A percentile compares a stretch with the other conserved stretches of the same genome.
Conservation (phyloP, 1,284 basidiomycete species). For the Ustilago xerochloae region DNA sequence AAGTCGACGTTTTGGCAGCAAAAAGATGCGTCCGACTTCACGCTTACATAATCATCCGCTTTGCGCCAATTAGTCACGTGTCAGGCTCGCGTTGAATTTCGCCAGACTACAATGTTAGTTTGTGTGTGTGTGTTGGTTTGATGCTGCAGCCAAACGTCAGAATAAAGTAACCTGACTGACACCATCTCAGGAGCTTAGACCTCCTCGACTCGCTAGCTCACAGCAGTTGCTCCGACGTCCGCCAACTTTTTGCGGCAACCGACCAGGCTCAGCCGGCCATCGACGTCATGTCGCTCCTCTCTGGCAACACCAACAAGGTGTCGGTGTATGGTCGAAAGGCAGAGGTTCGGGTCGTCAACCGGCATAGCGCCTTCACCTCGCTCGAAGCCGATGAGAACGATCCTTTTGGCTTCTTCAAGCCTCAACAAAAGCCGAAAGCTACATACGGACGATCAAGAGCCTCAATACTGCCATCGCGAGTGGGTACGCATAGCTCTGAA, state of each 20-base stretch:
- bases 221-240: not conserved
- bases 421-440: slow-evolving; percentile 22
- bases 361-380: slow-evolving; percentile 23
- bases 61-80: slow-evolving; percentile 24
- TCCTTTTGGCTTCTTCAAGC: slow-evolving; percentile 39
- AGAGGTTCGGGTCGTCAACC: slow-evolving; percentile 29
- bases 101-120: not conserved
- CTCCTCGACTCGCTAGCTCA: too few relatives aligned
- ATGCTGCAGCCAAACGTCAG: not conserved
- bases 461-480: slow-evolving; percentile 7
- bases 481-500: not conserved
- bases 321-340: slow-evolving; percentile 47
- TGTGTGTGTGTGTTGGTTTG: not conserved
- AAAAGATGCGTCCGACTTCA: not conserved
- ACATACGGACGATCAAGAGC: slow-evolving; percentile 27
- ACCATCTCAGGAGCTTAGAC: not conserved
- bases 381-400: slow-evolving; percentile 40
- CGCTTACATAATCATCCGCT: slow-evolving; percentile 22
- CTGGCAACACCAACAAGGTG: slow-evolving; percentile 42
- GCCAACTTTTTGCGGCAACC: too few relatives aligned
- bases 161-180: not conserved
- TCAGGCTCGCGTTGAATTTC: slow-evolving; percentile 15
- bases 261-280: not conserved
- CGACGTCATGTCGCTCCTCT: slow-evolving; percentile 30
- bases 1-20: slow-evolving; percentile 1